Evolutionary conservation across 495 filamentous ascomycete genomes (phyloP).

Genomic region (Patellaria atrata): DNA sequence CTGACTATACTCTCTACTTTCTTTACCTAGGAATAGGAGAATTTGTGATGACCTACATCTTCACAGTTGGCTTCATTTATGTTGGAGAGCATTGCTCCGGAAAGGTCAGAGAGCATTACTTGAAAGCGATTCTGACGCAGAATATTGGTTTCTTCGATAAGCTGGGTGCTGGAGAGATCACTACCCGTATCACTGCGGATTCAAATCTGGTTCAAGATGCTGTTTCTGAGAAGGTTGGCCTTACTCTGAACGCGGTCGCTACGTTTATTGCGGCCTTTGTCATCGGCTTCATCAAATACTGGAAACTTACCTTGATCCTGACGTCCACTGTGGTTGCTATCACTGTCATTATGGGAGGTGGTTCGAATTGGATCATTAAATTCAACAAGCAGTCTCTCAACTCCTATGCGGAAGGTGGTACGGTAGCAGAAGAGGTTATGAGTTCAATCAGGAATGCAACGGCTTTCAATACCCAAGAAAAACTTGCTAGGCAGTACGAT

Average conservation of each 20-base stretch:
- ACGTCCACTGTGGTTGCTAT: constrained; percentile 63
- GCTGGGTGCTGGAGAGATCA: constrained; percentile 81
- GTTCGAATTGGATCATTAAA: constrained; percentile 60
- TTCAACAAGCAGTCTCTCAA: constrained; percentile 63
- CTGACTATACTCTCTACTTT: constrained; percentile 56
- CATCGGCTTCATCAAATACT: constrained; percentile 74
- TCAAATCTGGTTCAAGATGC: constrained; percentile 82
- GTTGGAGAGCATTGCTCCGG: constrained; percentile 77
- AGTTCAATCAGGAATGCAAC: constrained; percentile 87
- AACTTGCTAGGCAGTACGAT: constrained; percentile 75
- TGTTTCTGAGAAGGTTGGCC: constrained; percentile 70
- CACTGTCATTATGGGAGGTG: constrained; percentile 54
- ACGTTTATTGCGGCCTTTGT: constrained; percentile 82
- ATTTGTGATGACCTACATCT: constrained; percentile 66
- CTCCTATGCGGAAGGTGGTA: constrained; percentile 71
- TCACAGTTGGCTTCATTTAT: constrained; percentile 84
- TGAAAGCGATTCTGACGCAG: constrained; percentile 69
- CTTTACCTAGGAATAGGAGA: constrained; percentile 80
- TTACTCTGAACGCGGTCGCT: constrained; percentile 58
- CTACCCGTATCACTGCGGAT: constrained; percentile 81
- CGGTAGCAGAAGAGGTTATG: constrained; percentile 86
- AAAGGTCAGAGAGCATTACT: constrained; percentile 74
- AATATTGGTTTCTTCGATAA: constrained; percentile 92
- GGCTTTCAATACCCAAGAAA: constrained; percentile 84
- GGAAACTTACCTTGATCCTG: constrained; percentile 72